Evolutionary conservation across 2,329 filamentous ascomycete species (phyloP), one percentile per base, ranked within the genome.

Genomic region (Fusarium fracticaudum): DNA sequence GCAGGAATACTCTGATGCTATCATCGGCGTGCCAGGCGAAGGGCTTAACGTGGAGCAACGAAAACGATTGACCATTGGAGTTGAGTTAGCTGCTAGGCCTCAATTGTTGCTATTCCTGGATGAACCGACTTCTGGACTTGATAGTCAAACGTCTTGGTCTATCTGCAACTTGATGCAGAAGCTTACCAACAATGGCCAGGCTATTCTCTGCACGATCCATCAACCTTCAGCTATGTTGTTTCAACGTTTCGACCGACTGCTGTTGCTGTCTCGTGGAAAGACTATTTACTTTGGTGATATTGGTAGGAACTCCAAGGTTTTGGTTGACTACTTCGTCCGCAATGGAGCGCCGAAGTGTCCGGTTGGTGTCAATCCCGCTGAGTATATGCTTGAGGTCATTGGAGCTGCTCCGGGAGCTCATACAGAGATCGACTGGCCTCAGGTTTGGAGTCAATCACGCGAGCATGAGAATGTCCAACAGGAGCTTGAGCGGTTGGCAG

Each of bases 271-370:
- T 17, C 86, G 90, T 37, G 91, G 91, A 3, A 88, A 85, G 76
- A 91, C 90, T 0, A 89, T 92, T 10, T 92, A 92, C 78, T 92
- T 92, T 77, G 91, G 90, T 29, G 87, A 91, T 3, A 88, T 92
- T 37, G 91, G 91, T 3, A 77, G 86, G 5, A 86, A 89, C 71
- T 90, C 89, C 0, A 81, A 82, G 13, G 86, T 83, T 4, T 78
- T 92, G 67, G 85, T 87, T 4, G 82, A 83, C 62, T 91, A 91
- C 79, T 94, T 94, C 67, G 88, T 89, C 70, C 81, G 82, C 24
- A 90, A 93, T 63, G 91, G 91, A 29, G 90, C 86, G 2, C 83
- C 85, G 1, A 79, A 84, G 40, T 90, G 89, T 37, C 84, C 85
- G 5, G 73, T 82, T 5, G 87, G 87, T 9, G 89, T 89, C 18